phyloP scores from a whole-genome alignment of 2,329 filamentous ascomycete genomes.

The Curvularia sp. region DNA sequence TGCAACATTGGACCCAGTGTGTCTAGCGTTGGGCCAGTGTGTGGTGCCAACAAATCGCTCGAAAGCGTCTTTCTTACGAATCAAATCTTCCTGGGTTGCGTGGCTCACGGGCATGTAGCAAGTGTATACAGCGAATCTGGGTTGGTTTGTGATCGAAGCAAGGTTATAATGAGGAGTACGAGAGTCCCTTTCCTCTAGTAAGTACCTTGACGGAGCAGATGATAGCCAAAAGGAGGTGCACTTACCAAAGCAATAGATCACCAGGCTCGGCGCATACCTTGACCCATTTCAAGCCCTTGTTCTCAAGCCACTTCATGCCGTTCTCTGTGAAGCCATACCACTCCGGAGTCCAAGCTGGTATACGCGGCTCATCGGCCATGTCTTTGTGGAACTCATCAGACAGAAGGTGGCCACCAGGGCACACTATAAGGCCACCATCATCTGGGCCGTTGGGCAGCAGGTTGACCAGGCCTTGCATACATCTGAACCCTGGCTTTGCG shows the following conservation, averaged over 20 bases:
- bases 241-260: conserved; percentile 52
- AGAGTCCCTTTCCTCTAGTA: conserved; percentile 37
- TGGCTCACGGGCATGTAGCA: conserved; percentile 49
- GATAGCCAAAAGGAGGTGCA: background rate
- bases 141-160: conserved; percentile 34
- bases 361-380: conserved; percentile 37
- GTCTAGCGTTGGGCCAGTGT: conserved; percentile 47
- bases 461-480: conserved; percentile 61
- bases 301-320: conserved; percentile 53
- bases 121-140: conserved; percentile 44
- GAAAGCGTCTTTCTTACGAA: conserved; percentile 40
- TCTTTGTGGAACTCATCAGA: conserved; percentile 43
- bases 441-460: conserved; percentile 48
- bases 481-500: conserved; percentile 56
- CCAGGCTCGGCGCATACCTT: conserved; percentile 55
- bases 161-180: conserved; percentile 52
- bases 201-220: background rate
- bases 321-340: conserved; percentile 47
- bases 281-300: conserved; percentile 48
- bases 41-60: conserved; percentile 34
- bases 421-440: conserved; percentile 50
- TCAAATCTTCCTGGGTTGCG: conserved; percentile 44
- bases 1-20: conserved; percentile 43
- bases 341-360: conserved; percentile 41
- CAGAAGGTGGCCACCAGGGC: conserved; percentile 41